phyloP scores from a whole-genome alignment of 257 asterid species.

The Ophiorrhiza pumila region DNA sequence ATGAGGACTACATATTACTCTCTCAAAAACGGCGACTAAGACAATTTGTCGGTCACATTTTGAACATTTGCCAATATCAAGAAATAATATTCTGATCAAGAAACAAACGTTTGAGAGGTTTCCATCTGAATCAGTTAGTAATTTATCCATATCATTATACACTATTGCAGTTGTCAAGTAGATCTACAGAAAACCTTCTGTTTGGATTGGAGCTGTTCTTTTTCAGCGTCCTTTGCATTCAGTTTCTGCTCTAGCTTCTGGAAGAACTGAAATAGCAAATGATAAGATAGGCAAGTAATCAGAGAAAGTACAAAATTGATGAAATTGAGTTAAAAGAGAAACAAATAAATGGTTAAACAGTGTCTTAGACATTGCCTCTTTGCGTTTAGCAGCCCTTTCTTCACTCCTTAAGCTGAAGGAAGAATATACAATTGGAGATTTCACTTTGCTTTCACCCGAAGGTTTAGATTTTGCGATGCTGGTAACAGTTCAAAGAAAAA shows the following conservation, averaged over 20 bases:
- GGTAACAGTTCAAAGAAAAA: constrained; percentile 19
- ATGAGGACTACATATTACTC: background rate
- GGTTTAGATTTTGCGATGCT: constrained; percentile 43
- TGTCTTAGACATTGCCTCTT: constrained; percentile 54
- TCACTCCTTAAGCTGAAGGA: constrained; percentile 76
- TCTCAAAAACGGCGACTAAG: background rate
- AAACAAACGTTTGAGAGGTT: background rate
- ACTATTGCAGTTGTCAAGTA: background rate
- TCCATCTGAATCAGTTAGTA: background rate
- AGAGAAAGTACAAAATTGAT: background rate
- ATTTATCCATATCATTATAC: background rate
- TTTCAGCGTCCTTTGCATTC: constrained; percentile 41
- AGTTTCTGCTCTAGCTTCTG: constrained; percentile 66
- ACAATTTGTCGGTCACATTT: background rate
- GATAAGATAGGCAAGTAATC: constrained; percentile 7
- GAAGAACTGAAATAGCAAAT: constrained; percentile 41
- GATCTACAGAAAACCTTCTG: constrained; percentile 41
- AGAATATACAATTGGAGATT: constrained; percentile 36
- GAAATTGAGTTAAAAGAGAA: constrained; percentile 2
- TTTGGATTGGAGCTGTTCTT: constrained; percentile 41
- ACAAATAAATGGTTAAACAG: background rate
- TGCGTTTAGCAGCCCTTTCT: constrained; percentile 77
- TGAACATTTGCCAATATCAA: background rate
- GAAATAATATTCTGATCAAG: background rate
- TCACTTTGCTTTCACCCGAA: constrained; percentile 32